Base-by-base conservation (phyloP, 1,284 basidiomycete genomes). In the Ustilago nuda region DNA sequence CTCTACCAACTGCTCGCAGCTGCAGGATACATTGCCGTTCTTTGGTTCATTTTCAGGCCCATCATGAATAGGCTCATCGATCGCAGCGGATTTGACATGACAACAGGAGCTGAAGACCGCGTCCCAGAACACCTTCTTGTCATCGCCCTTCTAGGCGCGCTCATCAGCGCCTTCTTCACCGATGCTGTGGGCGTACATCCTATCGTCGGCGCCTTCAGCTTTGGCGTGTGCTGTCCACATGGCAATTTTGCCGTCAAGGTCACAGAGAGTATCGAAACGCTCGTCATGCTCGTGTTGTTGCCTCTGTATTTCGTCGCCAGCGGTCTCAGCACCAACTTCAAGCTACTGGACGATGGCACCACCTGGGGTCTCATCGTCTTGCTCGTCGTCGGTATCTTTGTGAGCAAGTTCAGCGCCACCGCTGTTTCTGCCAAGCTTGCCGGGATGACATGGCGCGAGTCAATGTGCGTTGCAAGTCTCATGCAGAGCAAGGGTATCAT, bases 401-500 rank as follows among this genome's bases (percentile, higher is more conserved):
- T 78, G 27, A 76, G 68, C 76, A 80, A 80, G 54, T 75, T 72
- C 27, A 50, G 67, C 35, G 67, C 66, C 8, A 80, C 78, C 13
- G 62, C 78, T 8, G 55, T 62, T 11, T 70, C 61, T n/a, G 72
- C 78, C 27, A 61, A 60, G 13, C 32, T 78, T 8, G 45, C 78
- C 9, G 78, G 78, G 1, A 61, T 80, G 66, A 58, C 53, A 3
- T 80, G 78, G 78, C 52, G 76, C 11, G 66, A 80, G 35, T 53
- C 78, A 32, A 72, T 78, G 67, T 70, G 66, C 52, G 71, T 80
- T 2, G 78, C 66, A 12, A 66, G 65, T 45, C 60, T 80, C 12
- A 76, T 74, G 76, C 76, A 78, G 62, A 76, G 68, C 61, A 80
- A 80, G 54, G 72, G 76, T 33, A 76, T 80, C 59, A 80, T 80